A percentile compares a stretch with the other conserved stretches of the same genome.
These are phyloP conservation scores for Mercurialis annua DNA, from an alignment of 345 rosid species.

Conservation along the genomic window DNA sequence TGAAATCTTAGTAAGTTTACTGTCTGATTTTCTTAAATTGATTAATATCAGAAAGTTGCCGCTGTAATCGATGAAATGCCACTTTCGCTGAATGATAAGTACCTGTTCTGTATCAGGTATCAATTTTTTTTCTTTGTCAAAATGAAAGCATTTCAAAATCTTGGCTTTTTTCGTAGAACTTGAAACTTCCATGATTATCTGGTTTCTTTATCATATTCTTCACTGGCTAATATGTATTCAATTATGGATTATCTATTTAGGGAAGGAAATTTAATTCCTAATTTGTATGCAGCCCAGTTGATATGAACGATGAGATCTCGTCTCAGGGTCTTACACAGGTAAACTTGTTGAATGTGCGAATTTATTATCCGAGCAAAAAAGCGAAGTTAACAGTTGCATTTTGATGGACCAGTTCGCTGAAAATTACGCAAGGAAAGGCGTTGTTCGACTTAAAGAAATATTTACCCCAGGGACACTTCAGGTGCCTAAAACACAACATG, in stretches of 20 bases:
- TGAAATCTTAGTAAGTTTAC: background rate
- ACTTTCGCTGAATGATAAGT: conserved; percentile 66
- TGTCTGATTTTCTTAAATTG: conserved; percentile 8
- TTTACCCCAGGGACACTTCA: conserved; percentile 60
- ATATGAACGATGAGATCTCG: conserved; percentile 63
- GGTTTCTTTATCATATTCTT: background rate
- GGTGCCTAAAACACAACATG: conserved; percentile 63
- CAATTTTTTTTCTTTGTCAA: conserved; percentile 8
- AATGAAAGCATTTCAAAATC: background rate
- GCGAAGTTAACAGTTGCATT: conserved; percentile 10
- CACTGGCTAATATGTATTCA: background rate
- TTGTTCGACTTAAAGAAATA: conserved; percentile 79
- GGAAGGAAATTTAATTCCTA: background rate
- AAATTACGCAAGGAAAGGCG: conserved; percentile 58
- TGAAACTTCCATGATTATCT: background rate
- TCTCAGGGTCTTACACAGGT: conserved; percentile 87
- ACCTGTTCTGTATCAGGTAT: conserved; percentile 83
- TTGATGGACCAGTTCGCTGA: conserved; percentile 58
- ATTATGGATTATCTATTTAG: background rate
- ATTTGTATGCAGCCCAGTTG: conserved; percentile 75
- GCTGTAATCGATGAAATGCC: conserved; percentile 72
- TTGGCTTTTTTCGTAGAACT: background rate
- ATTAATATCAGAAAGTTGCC: conserved; percentile 64
- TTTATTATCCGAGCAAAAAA: conserved; percentile 4
- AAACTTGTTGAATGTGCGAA: conserved; percentile 9